A percentile compares a stretch with the other conserved stretches of the same genome.
These are phyloP conservation scores for Thoreauomyces humboldtii DNA, from an alignment of 192 early-diverging fungal species.

Conservation along the genomic window DNA sequence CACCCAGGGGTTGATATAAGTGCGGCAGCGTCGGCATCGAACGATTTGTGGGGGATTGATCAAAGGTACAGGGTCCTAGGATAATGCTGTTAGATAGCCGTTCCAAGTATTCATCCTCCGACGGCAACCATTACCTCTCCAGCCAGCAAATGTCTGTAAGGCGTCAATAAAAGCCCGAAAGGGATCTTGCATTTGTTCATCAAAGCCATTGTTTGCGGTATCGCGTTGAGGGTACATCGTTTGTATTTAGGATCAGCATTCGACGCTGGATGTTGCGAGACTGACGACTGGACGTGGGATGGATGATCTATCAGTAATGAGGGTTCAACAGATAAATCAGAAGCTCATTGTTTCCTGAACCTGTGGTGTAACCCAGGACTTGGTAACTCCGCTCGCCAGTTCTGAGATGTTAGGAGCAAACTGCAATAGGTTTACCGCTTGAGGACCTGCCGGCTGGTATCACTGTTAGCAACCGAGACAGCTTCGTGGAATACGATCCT, in stretches of 20 bases:
- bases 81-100: too few species aligned
- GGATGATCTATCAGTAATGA: neutral
- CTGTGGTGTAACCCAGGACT: conserved; percentile 13
- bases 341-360: neutral
- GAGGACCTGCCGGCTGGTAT: neutral
- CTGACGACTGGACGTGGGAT: conserved; percentile 25
- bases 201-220: conserved; percentile 79
- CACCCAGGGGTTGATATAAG: conserved; percentile 96
- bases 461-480: neutral
- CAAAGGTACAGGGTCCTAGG: conserved; percentile 75
- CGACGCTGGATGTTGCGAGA: conserved; percentile 46
- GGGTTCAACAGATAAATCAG: neutral
- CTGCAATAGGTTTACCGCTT: conserved; percentile 30
- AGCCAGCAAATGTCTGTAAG: conserved; percentile 70
- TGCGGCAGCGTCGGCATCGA: conserved; percentile 89
- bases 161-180: conserved; percentile 87
- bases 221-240: conserved; percentile 83
- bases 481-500: neutral
- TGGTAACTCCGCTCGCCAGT: conserved; percentile 11
- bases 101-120: too few species aligned
- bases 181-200: conserved; percentile 87
- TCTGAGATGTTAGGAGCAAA: conserved; percentile 21
- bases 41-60: conserved; percentile 88
- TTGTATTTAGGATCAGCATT: conserved; percentile 80
- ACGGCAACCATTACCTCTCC: conserved; percentile 82